Base-by-base conservation (phyloP, 768 basidiomycete genomes). In the Aureoboletus auriporus region DNA sequence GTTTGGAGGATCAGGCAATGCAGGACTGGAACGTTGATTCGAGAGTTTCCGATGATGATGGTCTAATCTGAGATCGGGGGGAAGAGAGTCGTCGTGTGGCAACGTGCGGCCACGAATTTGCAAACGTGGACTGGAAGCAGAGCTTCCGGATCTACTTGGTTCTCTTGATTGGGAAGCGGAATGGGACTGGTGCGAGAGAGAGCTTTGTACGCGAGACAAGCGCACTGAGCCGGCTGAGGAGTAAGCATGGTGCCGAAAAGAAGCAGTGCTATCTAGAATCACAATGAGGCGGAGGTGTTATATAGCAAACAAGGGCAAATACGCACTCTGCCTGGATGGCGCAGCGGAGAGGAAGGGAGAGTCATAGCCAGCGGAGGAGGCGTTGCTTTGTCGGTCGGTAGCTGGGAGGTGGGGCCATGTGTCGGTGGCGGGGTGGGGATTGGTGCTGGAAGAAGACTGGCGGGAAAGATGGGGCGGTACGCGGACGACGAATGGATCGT, bases 41-140 rank as follows among this genome's bases (percentile, higher is more conserved):
- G 55, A 51, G 13, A 53, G 55, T 54, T 50, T 50, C 43, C 45
- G 42, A 28, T 41, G 45, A 23, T 43, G 54, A 41, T 27, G 29
- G 53, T 66, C 58, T 36, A 61, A 64, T 60, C 58, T 53, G 37
- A 56, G 46, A 47, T 65, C 58, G 38, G 49, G 39, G 2, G 28
- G 53, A 40, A 45, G 45, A 37, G 53, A 10, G n/a, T 71, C 66
- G 33, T 79, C 78, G 2, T 59, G 67, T 0, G 73, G 74, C 38
- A 80, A 56, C 14, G 72, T 65, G 50, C 70, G 67, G 17, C 69
- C 72, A 51, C 74, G 68, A 34, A 69, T 43, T 48, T 63, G 62
- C 12, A 71, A 42, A 38, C 63, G 69, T 12, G 79, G 79, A 47
- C 79, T 82, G 10, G 80, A 79, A 5, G 75, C 71, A 16, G 71